A percentile compares a stretch with the other conserved stretches of the same genome.
Conservation (phyloP, 1,139 yeast genomes). For the Saccharomyces uvarum region DNA sequence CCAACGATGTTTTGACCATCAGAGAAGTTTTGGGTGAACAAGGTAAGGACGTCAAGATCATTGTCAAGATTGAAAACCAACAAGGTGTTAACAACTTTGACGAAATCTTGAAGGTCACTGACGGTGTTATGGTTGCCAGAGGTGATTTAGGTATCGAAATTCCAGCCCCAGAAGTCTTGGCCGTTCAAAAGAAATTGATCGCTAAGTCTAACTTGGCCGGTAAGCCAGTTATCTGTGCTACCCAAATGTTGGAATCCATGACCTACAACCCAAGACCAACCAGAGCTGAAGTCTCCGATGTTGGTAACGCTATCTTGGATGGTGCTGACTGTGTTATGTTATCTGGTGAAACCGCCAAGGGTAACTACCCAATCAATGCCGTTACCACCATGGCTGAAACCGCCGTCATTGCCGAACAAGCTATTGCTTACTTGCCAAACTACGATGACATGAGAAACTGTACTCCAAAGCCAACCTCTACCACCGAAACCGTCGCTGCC, state of each 20-base stretch:
- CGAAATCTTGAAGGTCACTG: constrained; percentile 86
- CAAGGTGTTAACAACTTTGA: constrained; percentile 99
- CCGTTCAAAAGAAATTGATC: constrained; percentile 96
- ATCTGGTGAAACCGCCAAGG: constrained; percentile 99
- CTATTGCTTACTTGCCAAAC: constrained; percentile 80
- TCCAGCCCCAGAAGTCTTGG: constrained; percentile 97
- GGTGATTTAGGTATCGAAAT: constrained; percentile 99
- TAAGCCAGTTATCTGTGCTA: constrained; percentile 98
- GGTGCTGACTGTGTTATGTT: constrained; percentile 99
- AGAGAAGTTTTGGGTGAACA: constrained; percentile 94
- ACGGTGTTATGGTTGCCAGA: constrained; percentile 99
- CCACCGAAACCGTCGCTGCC: constrained; percentile 94
- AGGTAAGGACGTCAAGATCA: constrained; percentile 91
- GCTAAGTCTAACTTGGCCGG: constrained; percentile 99
- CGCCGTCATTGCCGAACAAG: constrained; percentile 92
- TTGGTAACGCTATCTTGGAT: constrained; percentile 96
- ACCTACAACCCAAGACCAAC: constrained; percentile 99
- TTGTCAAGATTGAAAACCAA: constrained; percentile 96
- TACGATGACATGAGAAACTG: constrained; percentile 84
- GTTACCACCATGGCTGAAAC: constrained; percentile 99
- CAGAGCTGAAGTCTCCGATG: constrained; percentile 98
- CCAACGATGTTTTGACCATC: constrained; percentile 79
- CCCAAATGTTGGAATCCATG: constrained; percentile 99
- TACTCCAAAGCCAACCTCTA: constrained; percentile 82
- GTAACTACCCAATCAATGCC: constrained; percentile 94